Evolutionary conservation across 2,329 filamentous ascomycete genomes (phyloP).

Genomic region (Tolypocladium nubicola): DNA sequence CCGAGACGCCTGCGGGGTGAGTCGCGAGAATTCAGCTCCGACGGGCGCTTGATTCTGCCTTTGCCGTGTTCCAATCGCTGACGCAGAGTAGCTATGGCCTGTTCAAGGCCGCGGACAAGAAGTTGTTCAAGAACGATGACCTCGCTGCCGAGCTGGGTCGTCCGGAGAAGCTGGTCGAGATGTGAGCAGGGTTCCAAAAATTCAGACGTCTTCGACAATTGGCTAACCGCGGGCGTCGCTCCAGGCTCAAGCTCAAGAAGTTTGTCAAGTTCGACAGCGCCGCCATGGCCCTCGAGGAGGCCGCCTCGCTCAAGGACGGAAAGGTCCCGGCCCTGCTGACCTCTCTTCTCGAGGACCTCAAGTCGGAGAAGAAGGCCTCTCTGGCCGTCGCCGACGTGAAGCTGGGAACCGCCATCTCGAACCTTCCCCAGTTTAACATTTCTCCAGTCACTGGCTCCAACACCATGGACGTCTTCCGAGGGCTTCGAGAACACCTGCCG

Average conservation of each 20-base stretch:
- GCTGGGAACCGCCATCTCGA: constrained; percentile 83
- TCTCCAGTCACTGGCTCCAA: constrained; percentile 57
- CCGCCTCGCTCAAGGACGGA: constrained; percentile 77
- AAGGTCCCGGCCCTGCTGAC: constrained; percentile 87
- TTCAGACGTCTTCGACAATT: background rate
- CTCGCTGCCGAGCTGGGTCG: constrained; percentile 64
- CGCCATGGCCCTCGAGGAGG: constrained; percentile 80
- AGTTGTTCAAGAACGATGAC: constrained; percentile 83
- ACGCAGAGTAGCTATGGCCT: constrained; percentile 69
- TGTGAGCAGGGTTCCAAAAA: constrained; percentile 47
- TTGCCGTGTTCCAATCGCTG: constrained; percentile 11
- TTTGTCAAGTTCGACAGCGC: constrained; percentile 97
- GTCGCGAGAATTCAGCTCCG: constrained; percentile 15
- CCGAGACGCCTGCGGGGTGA: constrained; percentile 79
- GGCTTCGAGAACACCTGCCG: constrained; percentile 82
- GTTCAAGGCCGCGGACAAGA: constrained; percentile 98
- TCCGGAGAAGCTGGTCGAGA: constrained; percentile 74
- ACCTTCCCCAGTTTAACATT: constrained; percentile 80
- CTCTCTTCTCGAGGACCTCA: constrained; percentile 75
- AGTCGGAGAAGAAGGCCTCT: constrained; percentile 95
- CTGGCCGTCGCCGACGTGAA: constrained; percentile 91
- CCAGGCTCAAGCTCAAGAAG: constrained; percentile 85
- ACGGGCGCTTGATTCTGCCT: background rate
- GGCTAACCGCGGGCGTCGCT: background rate
- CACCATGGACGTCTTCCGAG: constrained; percentile 76